Conservation (phyloP, 176 grass and related monocot genomes). For the Rhynchospora tenuis region DNA sequence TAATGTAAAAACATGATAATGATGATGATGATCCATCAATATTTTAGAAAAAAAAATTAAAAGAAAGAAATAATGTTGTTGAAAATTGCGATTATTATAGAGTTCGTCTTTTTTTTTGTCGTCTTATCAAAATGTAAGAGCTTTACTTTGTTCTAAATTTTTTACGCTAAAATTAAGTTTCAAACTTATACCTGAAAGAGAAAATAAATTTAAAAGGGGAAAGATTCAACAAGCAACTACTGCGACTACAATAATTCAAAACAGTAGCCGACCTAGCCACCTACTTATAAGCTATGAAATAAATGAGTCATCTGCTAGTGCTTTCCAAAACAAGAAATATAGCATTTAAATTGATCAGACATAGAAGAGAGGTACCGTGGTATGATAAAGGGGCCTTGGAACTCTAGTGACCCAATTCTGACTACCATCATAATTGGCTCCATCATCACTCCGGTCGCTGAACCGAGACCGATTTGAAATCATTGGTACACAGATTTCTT, state of each 20-base stretch:
- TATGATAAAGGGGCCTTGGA: constrained; percentile 7
- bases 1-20: neutral
- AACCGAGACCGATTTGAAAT: constrained; percentile 4
- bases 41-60: neutral
- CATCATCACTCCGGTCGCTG: neutral
- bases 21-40: too few species aligned
- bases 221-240: neutral
- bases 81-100: neutral
- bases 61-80: neutral
- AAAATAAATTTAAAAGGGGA: neutral
- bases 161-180: neutral
- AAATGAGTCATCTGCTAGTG: neutral
- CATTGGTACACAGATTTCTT: neutral
- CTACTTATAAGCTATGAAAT: neutral
- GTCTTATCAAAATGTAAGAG: neutral
- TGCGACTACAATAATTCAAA: neutral
- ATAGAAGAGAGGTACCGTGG: neutral
- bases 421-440: neutral
- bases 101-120: neutral
- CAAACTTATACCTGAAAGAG: neutral
- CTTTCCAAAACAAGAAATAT: neutral
- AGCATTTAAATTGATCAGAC: neutral
- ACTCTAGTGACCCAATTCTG: neutral
- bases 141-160: neutral
- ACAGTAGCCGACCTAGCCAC: neutral